Percentiles rank a stretch among this genome's conserved stretches.
Conservation (phyloP, 768 basidiomycete genomes). For the Amanita jacksonii region DNA sequence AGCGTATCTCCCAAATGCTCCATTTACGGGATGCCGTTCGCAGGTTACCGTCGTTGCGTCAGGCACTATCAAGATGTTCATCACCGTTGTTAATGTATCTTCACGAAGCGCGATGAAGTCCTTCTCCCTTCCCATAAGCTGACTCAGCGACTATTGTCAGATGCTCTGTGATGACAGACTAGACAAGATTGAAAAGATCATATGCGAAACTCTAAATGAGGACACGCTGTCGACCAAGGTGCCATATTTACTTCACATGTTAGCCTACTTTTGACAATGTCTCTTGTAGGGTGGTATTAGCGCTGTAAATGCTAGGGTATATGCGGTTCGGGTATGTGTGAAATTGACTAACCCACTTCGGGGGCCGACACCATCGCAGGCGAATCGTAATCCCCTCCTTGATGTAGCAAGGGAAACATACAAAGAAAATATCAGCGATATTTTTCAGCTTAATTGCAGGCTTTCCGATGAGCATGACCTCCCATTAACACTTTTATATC, state of each 20-base stretch:
- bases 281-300: constrained; percentile 52
- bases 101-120: constrained; percentile 33
- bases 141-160: constrained; percentile 21
- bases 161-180: constrained; percentile 72
- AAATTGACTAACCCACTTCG: background rate
- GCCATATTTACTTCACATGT: background rate
- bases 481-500: constrained; percentile 58
- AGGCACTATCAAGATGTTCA: constrained; percentile 47
- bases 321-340: constrained; percentile 66
- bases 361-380: constrained; percentile 24
- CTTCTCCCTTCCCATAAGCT: background rate
- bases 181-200: constrained; percentile 45
- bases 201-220: constrained; percentile 66
- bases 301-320: constrained; percentile 74
- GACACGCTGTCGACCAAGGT: constrained; percentile 56
- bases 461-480: constrained; percentile 56
- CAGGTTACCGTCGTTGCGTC: constrained; percentile 52
- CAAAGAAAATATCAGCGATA: constrained; percentile 88
- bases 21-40: constrained; percentile 65
- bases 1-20: constrained; percentile 72
- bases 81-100: constrained; percentile 57
- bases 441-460: constrained; percentile 53
- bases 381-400: constrained; percentile 72
- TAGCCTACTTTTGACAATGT: background rate
- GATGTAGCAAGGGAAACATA: constrained; percentile 95